Conservation (phyloP, 768 basidiomycete genomes). For the Mycena chlorophos region DNA sequence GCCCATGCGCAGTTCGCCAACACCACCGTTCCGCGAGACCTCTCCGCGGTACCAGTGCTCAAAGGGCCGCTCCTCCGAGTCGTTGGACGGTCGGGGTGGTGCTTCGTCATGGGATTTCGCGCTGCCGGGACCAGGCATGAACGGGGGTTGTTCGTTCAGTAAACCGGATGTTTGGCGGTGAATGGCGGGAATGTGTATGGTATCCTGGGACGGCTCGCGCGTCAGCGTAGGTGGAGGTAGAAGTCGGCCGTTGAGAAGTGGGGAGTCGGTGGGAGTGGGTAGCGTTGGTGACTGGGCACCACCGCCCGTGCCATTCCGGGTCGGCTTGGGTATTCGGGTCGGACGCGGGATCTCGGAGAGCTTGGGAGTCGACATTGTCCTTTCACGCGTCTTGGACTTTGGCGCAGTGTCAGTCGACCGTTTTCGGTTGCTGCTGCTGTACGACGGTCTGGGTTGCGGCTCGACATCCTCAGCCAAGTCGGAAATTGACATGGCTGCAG, state of each 20-base stretch:
- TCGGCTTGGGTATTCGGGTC: slow-evolving; percentile 54
- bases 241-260: slow-evolving; percentile 31
- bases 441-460: slow-evolving; percentile 36
- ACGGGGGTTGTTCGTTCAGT: slow-evolving; percentile 66
- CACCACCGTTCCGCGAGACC: slow-evolving; percentile 83
- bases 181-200: slow-evolving; percentile 33
- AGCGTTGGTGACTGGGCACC: slow-evolving; percentile 14
- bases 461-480: slow-evolving; percentile 53
- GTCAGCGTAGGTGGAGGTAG: slow-evolving; percentile 21
- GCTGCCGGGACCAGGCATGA: slow-evolving; percentile 46
- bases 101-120: slow-evolving; percentile 44
- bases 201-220: slow-evolving; percentile 20
- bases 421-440: slow-evolving; percentile 32
- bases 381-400: slow-evolving; percentile 56
- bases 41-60: slow-evolving; percentile 93
- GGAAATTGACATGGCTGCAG: slow-evolving; percentile 61
- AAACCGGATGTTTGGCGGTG: slow-evolving; percentile 48
- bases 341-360: slow-evolving; percentile 43
- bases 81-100: slow-evolving; percentile 59
- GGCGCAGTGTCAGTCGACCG: slow-evolving; percentile 33
- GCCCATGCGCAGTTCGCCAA: slow-evolving; percentile 78
- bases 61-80: slow-evolving; percentile 81
- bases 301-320: slow-evolving; percentile 32
- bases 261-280: slow-evolving; percentile 29
- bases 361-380: slow-evolving; percentile 68